Conservation (phyloP, 441 rosid species). For the Gossypium schwendimanii region DNA sequence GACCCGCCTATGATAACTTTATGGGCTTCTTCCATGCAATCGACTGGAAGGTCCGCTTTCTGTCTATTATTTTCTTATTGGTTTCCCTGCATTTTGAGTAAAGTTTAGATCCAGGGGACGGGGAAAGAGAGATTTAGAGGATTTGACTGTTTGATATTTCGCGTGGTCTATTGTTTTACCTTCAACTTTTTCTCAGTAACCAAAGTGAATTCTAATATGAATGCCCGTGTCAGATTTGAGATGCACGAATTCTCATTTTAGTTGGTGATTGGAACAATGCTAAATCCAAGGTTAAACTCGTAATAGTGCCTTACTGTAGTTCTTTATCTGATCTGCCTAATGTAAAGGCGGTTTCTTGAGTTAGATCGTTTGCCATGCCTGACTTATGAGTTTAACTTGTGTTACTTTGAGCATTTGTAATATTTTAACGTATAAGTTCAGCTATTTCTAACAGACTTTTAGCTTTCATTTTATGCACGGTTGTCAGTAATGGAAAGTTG, state of each 20-base stretch:
- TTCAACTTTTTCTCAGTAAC: not conserved
- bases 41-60: conserved; percentile 68
- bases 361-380: not conserved
- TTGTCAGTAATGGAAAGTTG: not conserved
- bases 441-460: not conserved
- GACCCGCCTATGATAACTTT: conserved; percentile 71
- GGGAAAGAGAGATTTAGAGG: not conserved
- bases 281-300: not conserved
- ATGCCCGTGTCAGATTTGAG: not conserved
- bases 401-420: not conserved
- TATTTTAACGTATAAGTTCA: not conserved
- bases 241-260: not conserved
- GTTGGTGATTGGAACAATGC: not conserved
- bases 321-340: not conserved
- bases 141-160: not conserved
- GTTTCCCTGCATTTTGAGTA: not conserved
- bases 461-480: not conserved
- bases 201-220: not conserved
- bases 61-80: not conserved
- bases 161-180: not conserved
- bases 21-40: conserved; percentile 83
- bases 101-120: not conserved
- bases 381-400: not conserved
- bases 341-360: not conserved
- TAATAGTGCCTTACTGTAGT: not conserved